Evolutionary conservation across 129 eudicot species (phyloP).

Genomic region (carrot (Daucus carota)): DNA sequence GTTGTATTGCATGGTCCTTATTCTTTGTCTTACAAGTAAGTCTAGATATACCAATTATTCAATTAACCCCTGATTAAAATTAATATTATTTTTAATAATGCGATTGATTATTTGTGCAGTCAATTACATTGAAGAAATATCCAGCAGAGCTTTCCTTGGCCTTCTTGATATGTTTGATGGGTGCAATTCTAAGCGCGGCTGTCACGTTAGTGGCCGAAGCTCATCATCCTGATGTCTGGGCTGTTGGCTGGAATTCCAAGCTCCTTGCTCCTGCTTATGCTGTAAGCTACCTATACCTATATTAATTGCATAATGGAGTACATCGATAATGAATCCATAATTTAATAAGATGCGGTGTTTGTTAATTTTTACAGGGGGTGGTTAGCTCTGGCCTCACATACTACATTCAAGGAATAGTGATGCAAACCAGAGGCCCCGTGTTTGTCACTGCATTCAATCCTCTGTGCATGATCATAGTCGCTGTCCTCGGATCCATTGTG

Average conservation of each 20-base stretch:
- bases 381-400: slow-evolving; percentile 19
- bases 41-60: not conserved
- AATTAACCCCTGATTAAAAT: too few relatives aligned
- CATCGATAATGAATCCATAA: too few relatives aligned
- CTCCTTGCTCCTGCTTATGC: slow-evolving; percentile 28
- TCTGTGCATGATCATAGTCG: slow-evolving; percentile 19
- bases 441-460: slow-evolving; percentile 27
- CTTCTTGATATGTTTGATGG: slow-evolving; percentile 23
- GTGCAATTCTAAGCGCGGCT: slow-evolving; percentile 18
- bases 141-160: slow-evolving; percentile 26
- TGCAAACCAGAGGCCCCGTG: slow-evolving; percentile 17
- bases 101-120: slow-evolving; percentile 6
- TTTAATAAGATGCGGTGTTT: not conserved
- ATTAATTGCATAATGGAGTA: too few relatives aligned
- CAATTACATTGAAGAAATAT: slow-evolving; percentile 20
- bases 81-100: not conserved
- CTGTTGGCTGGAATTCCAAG: slow-evolving; percentile 23
- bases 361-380: slow-evolving; percentile 5
- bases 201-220: slow-evolving; percentile 20
- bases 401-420: slow-evolving; percentile 20
- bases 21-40: slow-evolving; percentile 50
- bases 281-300: not conserved
- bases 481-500: slow-evolving; percentile 12
- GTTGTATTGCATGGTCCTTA: slow-evolving; percentile 47
- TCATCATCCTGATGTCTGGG: slow-evolving; percentile 23